phyloP scores from a whole-genome alignment of 2,329 filamentous ascomycete species.

The Botrytis porri region DNA sequence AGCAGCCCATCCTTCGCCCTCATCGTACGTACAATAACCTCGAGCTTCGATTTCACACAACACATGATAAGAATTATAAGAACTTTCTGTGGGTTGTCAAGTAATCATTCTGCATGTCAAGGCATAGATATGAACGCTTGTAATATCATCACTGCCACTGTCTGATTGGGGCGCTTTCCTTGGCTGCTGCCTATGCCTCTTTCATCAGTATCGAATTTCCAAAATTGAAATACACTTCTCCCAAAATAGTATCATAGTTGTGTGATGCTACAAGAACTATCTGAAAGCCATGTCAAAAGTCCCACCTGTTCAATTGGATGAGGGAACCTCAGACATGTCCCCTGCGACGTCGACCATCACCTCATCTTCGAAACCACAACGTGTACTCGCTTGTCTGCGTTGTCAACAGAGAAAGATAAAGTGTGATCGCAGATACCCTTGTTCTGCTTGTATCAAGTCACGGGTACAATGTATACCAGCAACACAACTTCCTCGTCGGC shows the following conservation, averaged over 20 bases:
- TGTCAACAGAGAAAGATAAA: conserved; percentile 76
- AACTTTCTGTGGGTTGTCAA: neutral
- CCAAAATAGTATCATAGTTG: neutral
- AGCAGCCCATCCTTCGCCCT: neutral
- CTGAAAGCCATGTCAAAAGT: neutral
- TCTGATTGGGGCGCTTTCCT: neutral
- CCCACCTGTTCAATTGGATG: neutral
- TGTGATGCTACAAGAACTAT: neutral
- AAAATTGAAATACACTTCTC: neutral
- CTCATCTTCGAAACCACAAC: conserved; percentile 23
- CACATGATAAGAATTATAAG: neutral
- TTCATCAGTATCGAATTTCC: neutral
- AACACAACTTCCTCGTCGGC: conserved; percentile 56
- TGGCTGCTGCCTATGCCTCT: neutral
- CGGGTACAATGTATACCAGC: conserved; percentile 59
- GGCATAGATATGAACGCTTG: neutral
- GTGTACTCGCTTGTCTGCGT: conserved; percentile 56
- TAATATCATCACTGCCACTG: neutral
- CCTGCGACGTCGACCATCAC: neutral
- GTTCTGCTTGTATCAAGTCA: conserved; percentile 64
- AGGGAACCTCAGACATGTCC: neutral
- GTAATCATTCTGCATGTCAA: neutral
- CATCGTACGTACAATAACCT: neutral
- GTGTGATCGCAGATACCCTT: conserved; percentile 71
- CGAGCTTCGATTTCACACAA: neutral